These are phyloP conservation scores for Hypoxylon perforatum DNA, from an alignment of 495 filamentous ascomycete genomes.

Conservation along the genomic window DNA sequence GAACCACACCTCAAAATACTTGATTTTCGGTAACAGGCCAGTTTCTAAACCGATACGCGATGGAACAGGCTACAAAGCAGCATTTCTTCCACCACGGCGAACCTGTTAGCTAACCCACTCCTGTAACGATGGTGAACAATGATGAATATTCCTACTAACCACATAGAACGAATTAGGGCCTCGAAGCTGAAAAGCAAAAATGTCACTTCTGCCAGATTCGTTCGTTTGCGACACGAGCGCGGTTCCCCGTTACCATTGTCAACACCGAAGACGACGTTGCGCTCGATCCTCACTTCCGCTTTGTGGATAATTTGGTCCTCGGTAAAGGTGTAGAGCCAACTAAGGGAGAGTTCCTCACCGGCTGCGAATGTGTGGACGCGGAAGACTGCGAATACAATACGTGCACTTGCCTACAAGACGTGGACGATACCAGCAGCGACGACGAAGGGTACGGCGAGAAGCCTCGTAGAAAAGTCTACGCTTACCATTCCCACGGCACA, in stretches of 20 bases:
- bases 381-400: slow-evolving; percentile 58
- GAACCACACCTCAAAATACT: slow-evolving; percentile 13
- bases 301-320: slow-evolving; percentile 61
- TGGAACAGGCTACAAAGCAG: slow-evolving; percentile 50
- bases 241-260: slow-evolving; percentile 58
- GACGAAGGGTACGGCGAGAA: slow-evolving; percentile 23
- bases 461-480: slow-evolving; percentile 49
- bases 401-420: slow-evolving; percentile 66
- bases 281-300: slow-evolving; percentile 62
- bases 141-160: neutral
- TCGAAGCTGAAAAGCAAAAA: slow-evolving; percentile 40
- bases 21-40: slow-evolving; percentile 17
- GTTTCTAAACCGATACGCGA: slow-evolving; percentile 21
- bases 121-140: neutral
- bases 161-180: slow-evolving; percentile 15
- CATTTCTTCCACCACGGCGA: slow-evolving; percentile 58
- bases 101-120: slow-evolving; percentile 39
- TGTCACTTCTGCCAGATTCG: slow-evolving; percentile 66
- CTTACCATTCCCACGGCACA: slow-evolving; percentile 56
- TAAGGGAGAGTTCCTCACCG: slow-evolving; percentile 61
- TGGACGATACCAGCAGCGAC: slow-evolving; percentile 49
- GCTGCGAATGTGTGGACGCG: slow-evolving; percentile 62
- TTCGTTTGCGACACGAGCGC: slow-evolving; percentile 52
- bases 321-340: slow-evolving; percentile 57
- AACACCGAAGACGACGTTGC: slow-evolving; percentile 58